Evolutionary conservation across 352 stramenopile species (phyloP), one percentile per base, ranked within the genome.

Genomic region (Pythium rhizo-oryzae): DNA sequence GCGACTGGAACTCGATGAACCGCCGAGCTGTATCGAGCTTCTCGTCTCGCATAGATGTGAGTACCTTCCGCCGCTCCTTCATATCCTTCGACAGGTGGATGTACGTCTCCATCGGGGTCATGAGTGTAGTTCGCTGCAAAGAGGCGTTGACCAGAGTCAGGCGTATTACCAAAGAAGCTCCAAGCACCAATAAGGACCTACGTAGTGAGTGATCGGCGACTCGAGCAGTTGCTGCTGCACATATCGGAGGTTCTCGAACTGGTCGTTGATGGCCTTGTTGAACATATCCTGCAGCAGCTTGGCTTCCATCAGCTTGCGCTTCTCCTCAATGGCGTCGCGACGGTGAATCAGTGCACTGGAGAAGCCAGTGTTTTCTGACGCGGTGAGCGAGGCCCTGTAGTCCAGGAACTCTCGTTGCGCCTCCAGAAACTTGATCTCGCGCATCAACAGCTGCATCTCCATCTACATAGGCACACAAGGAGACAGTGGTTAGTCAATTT

Each of bases 71-170:
- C 0, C 80, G 74, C 50, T 80, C 72, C 4, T 24, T 49, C 5
- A 70, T 73, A 57, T 90, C 76, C 30, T 67, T 76, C 1, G 72
- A 62, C 6, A 90, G 76, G 2, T 77, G 78, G 57, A 90, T 88
- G 60, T 72, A 84, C 59, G 75, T 83, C 63, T 90, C 82, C 79
- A 88, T 90, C 6, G 79, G 82, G 8, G 78, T 87, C 80, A 88
- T 84, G n/a, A 90, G 66, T 49, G 81, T 82, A 65, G 72, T 72
- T n/a, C 80, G 72, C 82, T 90, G 50, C 12, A 54, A n/a, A n/a
- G n/a, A n/a, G n/a, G n/a, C n/a, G n/a, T n/a, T n/a, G n/a, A n/a
- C n/a, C n/a, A n/a, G n/a, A n/a, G n/a, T n/a, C n/a, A n/a, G n/a
- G n/a, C n/a, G n/a, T n/a, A n/a, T 16, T 8, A 15, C 5, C 41